A percentile compares a stretch with the other conserved stretches of the same genome.
Evolutionary conservation across 1,284 basidiomycete genomes (phyloP).

Genomic region (Garcileccinum viscosum): DNA sequence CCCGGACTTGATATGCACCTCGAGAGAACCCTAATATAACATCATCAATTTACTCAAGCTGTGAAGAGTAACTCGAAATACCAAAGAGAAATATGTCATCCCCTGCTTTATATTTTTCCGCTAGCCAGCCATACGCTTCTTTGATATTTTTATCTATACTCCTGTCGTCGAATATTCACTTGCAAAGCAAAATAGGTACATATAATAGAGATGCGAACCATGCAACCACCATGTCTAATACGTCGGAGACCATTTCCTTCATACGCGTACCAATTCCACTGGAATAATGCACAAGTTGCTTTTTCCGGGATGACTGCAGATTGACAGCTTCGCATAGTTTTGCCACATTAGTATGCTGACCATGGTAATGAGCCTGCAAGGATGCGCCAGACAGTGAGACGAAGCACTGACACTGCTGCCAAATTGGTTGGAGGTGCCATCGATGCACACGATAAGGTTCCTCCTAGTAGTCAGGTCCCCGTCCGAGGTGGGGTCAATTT

Average conservation of each 20-base stretch:
- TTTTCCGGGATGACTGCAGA: not conserved
- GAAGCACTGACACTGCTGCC: not conserved
- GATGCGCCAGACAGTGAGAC: accelerated
- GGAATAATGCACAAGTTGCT: not conserved
- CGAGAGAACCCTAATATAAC: not conserved
- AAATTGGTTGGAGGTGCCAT: not conserved
- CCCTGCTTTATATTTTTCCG: not conserved
- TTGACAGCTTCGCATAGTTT: not conserved
- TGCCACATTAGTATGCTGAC: not conserved
- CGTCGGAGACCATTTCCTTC: too few relatives aligned
- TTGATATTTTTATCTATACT: not conserved
- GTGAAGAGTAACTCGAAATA: not conserved
- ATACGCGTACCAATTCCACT: not conserved
- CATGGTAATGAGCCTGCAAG: not conserved
- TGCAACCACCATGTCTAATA: not conserved
- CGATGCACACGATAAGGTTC: not conserved
- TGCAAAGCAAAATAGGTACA: not conserved
- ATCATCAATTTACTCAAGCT: not conserved
- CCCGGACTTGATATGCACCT: not conserved
- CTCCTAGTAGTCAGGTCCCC: too few relatives aligned
- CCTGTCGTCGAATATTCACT: not conserved
- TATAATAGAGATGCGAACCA: not conserved
- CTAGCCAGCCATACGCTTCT: not conserved
- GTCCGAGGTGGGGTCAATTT: too few relatives aligned
- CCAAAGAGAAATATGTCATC: not conserved